phyloP scores from a whole-genome alignment of 352 stramenopile genomes.

The Pythium volutum region DNA sequence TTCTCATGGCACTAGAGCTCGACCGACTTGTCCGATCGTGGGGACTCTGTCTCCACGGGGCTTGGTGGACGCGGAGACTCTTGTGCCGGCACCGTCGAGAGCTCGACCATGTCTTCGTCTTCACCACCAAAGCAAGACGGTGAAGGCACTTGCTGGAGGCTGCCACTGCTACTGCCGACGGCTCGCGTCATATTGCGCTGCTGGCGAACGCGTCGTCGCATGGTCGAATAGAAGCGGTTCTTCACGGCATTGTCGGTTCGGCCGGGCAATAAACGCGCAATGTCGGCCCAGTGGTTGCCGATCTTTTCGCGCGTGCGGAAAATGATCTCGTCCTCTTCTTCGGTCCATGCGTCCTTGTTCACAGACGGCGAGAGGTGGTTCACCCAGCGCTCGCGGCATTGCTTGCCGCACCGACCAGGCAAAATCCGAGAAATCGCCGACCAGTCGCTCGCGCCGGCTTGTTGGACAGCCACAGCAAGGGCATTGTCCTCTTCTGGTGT shows the following conservation, averaged over 20 bases:
- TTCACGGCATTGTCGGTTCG: constrained; percentile 97
- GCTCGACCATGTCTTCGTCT: neutral
- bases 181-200: constrained; percentile 33
- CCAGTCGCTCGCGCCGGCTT: constrained; percentile 82
- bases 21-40: constrained; percentile 1
- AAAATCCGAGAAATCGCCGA: constrained; percentile 92
- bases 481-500: constrained; percentile 56
- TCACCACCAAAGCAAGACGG: neutral
- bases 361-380: constrained; percentile 96
- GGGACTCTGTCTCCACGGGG: neutral
- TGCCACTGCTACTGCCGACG: neutral
- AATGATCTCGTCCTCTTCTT: constrained; percentile 90
- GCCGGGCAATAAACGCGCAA: constrained; percentile 93
- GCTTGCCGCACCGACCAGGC: constrained; percentile 93
- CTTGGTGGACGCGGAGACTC: constrained; percentile 18
- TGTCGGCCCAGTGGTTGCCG: constrained; percentile 97
- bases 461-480: constrained; percentile 48
- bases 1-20: too few species aligned
- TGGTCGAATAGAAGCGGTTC: constrained; percentile 91
- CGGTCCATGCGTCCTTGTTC: constrained; percentile 92
- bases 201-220: constrained; percentile 59
- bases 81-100: neutral
- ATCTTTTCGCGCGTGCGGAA: constrained; percentile 72
- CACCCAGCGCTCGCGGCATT: constrained; percentile 96
- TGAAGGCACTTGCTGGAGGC: neutral